Percentiles rank a stretch among this genome's conserved stretches.
These are phyloP conservation scores for Plasmopara muralis DNA, from an alignment of 352 stramenopile species.

Conservation along the genomic window DNA sequence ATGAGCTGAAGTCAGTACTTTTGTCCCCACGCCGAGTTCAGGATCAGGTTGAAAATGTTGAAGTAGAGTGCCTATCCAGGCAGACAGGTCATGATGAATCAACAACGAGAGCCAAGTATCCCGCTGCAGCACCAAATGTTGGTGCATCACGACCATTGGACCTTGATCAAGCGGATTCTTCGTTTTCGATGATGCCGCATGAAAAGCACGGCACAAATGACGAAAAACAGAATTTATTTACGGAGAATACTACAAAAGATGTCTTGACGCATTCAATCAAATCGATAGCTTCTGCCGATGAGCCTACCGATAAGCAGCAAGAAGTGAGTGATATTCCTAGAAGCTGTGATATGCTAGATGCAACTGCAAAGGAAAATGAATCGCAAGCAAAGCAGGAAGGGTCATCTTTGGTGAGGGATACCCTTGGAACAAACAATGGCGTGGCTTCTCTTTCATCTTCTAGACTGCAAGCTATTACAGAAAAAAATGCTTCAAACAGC, in stretches of 20 bases:
- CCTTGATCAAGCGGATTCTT: conserved; percentile 10
- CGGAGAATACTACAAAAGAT: conserved; percentile 12
- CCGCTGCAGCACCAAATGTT: conserved; percentile 17
- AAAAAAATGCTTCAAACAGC: background rate
- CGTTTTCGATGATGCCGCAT: conserved; percentile 4
- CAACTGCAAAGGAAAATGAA: conserved; percentile 5
- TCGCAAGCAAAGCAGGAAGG: conserved; percentile 5
- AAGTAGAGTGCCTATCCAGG: conserved; percentile 3
- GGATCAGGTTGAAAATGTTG: conserved; percentile 3
- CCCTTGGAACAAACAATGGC: background rate
- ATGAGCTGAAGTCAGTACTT: conserved; percentile 35
- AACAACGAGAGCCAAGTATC: conserved; percentile 7
- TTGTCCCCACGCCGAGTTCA: conserved; percentile 22
- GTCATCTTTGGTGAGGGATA: background rate
- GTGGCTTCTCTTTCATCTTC: background rate
- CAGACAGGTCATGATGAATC: conserved; percentile 8
- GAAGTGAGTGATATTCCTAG: background rate
- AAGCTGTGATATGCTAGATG: background rate
- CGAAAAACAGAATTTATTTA: conserved; percentile 8
- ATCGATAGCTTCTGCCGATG: conserved; percentile 7
- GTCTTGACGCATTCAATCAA: background rate
- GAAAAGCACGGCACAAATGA: conserved; percentile 4
- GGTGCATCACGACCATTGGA: conserved; percentile 11
- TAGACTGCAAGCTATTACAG: background rate
- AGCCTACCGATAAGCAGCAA: conserved; percentile 5